Evolutionary conservation across 441 rosid species (phyloP).

Genomic region (Hypseocharis bilobata): DNA sequence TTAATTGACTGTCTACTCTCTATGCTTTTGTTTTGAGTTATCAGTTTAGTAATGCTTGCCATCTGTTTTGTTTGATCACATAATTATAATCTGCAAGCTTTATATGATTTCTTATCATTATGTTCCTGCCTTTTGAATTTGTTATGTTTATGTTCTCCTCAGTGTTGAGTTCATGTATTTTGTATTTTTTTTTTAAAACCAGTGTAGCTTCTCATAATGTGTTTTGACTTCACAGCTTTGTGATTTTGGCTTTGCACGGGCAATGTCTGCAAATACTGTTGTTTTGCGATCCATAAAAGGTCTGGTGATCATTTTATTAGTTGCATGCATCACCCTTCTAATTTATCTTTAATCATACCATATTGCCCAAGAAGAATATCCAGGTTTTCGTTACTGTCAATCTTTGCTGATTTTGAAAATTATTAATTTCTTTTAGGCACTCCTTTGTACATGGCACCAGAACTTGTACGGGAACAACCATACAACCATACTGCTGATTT

Average conservation of each 20-base stretch:
- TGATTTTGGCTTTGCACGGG: conserved; percentile 98
- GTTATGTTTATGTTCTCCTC: background rate
- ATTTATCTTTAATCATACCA: background rate
- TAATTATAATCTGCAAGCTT: background rate
- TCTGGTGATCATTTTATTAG: conserved; percentile 21
- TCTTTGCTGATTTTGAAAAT: background rate
- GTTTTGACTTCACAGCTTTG: conserved; percentile 55
- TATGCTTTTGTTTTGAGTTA: background rate
- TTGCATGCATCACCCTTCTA: background rate
- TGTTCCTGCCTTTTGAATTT: background rate
- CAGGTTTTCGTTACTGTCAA: background rate
- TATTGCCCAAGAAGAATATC: background rate
- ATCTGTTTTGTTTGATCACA: conserved; percentile 4
- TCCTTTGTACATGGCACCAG: conserved; percentile 98
- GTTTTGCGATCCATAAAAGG: conserved; percentile 96
- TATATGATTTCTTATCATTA: background rate
- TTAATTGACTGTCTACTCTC: background rate
- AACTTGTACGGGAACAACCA: conserved; percentile 91
- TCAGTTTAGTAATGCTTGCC: background rate
- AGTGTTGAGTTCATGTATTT: conserved; percentile 3
- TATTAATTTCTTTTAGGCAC: conserved; percentile 51
- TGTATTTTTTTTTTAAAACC: background rate
- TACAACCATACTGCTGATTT: conserved; percentile 94
- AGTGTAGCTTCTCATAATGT: conserved; percentile 11
- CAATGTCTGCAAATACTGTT: conserved; percentile 94